Conservation (phyloP, 2,329 filamentous ascomycete genomes). For the Verticillium isaacii region DNA sequence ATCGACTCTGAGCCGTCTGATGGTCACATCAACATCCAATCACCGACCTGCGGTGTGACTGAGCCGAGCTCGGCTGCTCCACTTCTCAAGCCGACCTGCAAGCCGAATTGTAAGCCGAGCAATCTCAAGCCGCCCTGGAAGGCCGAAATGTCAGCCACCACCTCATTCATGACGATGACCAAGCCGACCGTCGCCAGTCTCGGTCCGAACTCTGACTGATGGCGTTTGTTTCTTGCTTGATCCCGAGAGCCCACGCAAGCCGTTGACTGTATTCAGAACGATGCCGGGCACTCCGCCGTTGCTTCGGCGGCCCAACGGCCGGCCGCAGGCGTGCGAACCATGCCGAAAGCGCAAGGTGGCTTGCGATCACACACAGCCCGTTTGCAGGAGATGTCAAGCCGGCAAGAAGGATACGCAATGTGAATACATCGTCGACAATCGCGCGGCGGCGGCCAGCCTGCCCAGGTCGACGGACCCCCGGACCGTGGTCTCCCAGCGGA, state of each 20-base stretch:
- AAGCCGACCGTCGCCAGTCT: background rate
- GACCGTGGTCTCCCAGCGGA: background rate
- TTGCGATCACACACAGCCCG: conserved; percentile 33
- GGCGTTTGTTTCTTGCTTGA: background rate
- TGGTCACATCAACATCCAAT: background rate
- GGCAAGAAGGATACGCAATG: conserved; percentile 24
- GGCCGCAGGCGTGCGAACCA: conserved; percentile 22
- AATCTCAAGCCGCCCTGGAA: background rate
- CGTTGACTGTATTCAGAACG: background rate
- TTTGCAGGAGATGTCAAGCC: conserved; percentile 31
- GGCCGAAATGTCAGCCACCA: background rate
- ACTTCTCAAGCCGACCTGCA: background rate
- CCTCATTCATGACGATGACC: background rate
- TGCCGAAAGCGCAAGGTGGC: conserved; percentile 35
- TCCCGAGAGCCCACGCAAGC: background rate
- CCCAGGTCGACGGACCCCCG: background rate
- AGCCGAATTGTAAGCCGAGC: background rate
- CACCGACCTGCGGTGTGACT: background rate
- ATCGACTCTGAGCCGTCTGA: background rate
- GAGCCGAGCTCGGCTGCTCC: background rate
- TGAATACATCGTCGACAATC: conserved; percentile 23
- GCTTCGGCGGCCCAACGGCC: background rate
- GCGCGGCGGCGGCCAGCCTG: background rate
- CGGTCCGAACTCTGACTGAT: background rate
- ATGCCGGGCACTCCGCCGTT: background rate